Conservation (phyloP, 495 filamentous ascomycete species). For the Aspergillus cristatus region DNA sequence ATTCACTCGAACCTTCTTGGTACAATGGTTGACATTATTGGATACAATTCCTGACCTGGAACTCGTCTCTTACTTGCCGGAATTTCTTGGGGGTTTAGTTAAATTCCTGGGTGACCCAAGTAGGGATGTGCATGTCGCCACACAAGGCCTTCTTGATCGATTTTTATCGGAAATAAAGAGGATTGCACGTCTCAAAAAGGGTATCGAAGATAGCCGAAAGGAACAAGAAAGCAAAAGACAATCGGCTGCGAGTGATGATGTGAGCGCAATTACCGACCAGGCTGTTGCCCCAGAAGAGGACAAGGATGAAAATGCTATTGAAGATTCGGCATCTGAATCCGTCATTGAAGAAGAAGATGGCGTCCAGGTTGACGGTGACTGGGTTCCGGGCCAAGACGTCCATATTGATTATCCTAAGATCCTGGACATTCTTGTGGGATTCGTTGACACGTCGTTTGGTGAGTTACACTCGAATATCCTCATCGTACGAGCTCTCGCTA, state of each 20-base stretch:
- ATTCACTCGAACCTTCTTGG: constrained; percentile 89
- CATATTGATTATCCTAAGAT: constrained; percentile 89
- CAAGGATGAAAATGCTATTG: constrained; percentile 38
- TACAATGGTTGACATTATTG: constrained; percentile 89
- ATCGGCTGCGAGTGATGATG: constrained; percentile 55
- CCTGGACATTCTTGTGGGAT: constrained; percentile 82
- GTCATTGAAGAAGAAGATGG: constrained; percentile 54
- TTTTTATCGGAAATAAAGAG: constrained; percentile 92
- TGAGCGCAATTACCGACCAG: constrained; percentile 45
- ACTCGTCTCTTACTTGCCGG: constrained; percentile 84
- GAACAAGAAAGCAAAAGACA: constrained; percentile 55
- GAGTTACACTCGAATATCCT: constrained; percentile 15
- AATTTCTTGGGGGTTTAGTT: constrained; percentile 83
- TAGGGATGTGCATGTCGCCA: constrained; percentile 86
- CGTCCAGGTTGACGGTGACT: constrained; percentile 70
- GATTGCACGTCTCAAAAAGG: constrained; percentile 85
- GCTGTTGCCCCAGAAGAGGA: constrained; percentile 27
- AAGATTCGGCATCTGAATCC: constrained; percentile 51
- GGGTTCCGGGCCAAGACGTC: constrained; percentile 95
- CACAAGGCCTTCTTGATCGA: constrained; percentile 80
- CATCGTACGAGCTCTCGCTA: constrained; percentile 1
- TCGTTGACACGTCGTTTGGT: constrained; percentile 78
- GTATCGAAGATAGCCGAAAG: constrained; percentile 78
- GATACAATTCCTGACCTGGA: constrained; percentile 97
- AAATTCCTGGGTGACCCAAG: constrained; percentile 89